A percentile compares a stretch with the other conserved stretches of the same genome.
Evolutionary conservation across 345 rosid genomes (phyloP).

Genomic region (Eucalyptus regnans): DNA sequence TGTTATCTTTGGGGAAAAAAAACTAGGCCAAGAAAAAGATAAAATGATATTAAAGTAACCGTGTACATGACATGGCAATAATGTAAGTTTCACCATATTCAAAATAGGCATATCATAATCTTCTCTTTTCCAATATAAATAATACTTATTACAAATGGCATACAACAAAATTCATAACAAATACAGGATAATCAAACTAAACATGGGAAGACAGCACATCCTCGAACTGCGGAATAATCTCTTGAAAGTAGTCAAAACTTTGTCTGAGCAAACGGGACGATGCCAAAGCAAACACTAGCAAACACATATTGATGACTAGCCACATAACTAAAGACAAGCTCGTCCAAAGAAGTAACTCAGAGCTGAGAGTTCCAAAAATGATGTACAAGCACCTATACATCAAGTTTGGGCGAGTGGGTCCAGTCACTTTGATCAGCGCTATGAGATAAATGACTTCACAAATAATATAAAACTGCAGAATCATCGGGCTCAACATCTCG

Average conservation of each 20-base stretch:
- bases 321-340: background rate
- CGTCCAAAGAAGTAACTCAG: background rate
- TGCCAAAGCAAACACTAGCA: too few species aligned
- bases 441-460: background rate
- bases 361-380: background rate
- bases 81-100: too few species aligned
- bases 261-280: background rate
- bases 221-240: too few species aligned
- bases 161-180: background rate
- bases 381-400: too few species aligned
- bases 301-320: background rate
- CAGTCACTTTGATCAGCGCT: background rate
- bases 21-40: too few species aligned
- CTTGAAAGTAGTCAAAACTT: accelerated
- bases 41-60: too few species aligned
- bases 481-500: accelerated
- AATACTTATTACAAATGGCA: background rate
- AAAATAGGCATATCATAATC: accelerated
- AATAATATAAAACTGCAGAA: too few species aligned
- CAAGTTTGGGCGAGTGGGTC: accelerated
- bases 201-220: background rate
- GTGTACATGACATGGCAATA: too few species aligned
- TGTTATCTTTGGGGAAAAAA: too few species aligned
- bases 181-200: too few species aligned
- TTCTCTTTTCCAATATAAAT: too few species aligned